phyloP scores from a whole-genome alignment of 2,329 filamentous ascomycete genomes.

The Pseudocercospora fuligena region DNA sequence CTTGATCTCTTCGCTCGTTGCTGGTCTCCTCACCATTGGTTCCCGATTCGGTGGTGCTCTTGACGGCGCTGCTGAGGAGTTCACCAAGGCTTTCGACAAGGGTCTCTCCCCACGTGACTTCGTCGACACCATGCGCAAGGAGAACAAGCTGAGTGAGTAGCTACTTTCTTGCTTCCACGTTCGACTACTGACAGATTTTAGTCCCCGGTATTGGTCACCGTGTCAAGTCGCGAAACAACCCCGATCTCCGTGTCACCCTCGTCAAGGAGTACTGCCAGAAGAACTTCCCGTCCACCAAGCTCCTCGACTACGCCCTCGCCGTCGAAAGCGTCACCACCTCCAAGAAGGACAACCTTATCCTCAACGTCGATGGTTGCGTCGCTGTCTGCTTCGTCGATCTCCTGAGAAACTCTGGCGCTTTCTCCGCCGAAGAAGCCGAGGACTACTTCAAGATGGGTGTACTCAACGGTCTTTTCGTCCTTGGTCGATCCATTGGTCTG shows the following conservation, averaged over 20 bases:
- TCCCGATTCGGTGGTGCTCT: conserved; percentile 98
- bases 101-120: conserved; percentile 98
- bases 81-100: conserved; percentile 98
- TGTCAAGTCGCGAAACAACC: conserved; percentile 99
- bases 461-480: conserved; percentile 97
- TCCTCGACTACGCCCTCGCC: conserved; percentile 97
- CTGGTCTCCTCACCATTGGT: conserved; percentile 96
- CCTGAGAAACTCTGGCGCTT: conserved; percentile 95
- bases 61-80: conserved; percentile 97
- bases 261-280: conserved; percentile 98
- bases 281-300: conserved; percentile 97
- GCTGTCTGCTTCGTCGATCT: conserved; percentile 99
- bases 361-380: conserved; percentile 98
- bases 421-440: conserved; percentile 93
- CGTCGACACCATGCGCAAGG: conserved; percentile 98
- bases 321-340: conserved; percentile 98
- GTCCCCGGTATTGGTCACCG: conserved; percentile 98
- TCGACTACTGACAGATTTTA: conserved; percentile 44
- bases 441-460: conserved; percentile 99
- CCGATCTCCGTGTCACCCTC: conserved; percentile 97
- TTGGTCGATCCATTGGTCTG: conserved; percentile 95
- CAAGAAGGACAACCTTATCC: conserved; percentile 99
- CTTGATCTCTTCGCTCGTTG: conserved; percentile 91
- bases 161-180: not conserved
- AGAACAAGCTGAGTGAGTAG: conserved; percentile 91